Percentiles rank a stretch among this genome's conserved stretches.
Evolutionary conservation across 805 yeast species (phyloP).

Genomic region (Pichia paraexigua): DNA sequence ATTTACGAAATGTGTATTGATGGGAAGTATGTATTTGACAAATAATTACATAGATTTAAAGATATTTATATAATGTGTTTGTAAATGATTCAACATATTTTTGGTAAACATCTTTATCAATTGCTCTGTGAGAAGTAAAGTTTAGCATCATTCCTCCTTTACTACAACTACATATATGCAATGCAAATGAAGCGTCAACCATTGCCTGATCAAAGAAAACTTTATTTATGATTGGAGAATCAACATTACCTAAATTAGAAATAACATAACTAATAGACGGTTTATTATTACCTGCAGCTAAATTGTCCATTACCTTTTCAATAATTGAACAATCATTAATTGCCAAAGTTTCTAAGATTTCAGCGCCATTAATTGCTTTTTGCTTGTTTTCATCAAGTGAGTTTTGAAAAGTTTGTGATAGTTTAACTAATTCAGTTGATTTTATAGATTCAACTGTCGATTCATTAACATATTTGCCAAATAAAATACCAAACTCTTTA

Average conservation of each 20-base stretch:
- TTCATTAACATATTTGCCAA: slow-evolving; percentile 5
- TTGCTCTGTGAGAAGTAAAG: slow-evolving; percentile 8
- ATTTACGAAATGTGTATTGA: slow-evolving; percentile 29
- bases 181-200: slow-evolving; percentile 11
- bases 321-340: not conserved
- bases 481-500: slow-evolving; percentile 5
- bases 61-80: not conserved
- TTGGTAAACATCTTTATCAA: not conserved
- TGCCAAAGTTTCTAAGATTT: slow-evolving; percentile 1
- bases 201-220: slow-evolving; percentile 12
- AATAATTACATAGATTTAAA: not conserved
- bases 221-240: not conserved
- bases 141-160: slow-evolving; percentile 4
- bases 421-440: not conserved
- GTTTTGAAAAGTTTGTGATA: slow-evolving; percentile 4
- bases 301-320: not conserved
- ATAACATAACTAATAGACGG: slow-evolving; percentile 7
- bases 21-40: slow-evolving; percentile 24
- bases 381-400: not conserved
- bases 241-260: slow-evolving; percentile 9
- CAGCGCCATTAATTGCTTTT: slow-evolving; percentile 1
- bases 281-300: slow-evolving; percentile 1
- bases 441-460: not conserved
- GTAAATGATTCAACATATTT: not conserved
- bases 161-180: slow-evolving; percentile 3